Evolutionary conservation across 2,329 filamentous ascomycete species (phyloP), one percentile per base, ranked within the genome.

Genomic region (Aureobasidium sp.): DNA sequence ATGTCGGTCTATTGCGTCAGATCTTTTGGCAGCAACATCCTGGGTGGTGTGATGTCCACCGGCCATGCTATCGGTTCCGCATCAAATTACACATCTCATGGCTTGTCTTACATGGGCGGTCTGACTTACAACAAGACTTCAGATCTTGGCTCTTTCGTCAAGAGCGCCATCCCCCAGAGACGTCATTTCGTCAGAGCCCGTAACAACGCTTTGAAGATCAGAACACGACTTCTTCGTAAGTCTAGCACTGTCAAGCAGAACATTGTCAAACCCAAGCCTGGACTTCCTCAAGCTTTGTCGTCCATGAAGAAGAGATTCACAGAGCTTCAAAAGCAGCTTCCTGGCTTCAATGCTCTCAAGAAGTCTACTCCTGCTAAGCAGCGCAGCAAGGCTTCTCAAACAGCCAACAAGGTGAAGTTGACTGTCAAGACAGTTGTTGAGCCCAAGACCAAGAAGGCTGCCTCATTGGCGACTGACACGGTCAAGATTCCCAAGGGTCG

Each of bases 121-220:
- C 57, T 60, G 17, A 47, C 58, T 9, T 52, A 61, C 47, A 61
- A 61, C 58, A 53, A 49, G 12, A 40, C 58, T n/a, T 61, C 60
- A 7, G 29, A 17, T 3, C 9, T 48, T 24, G 49, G 60, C 17
- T 48, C 60, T 40, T 48, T 61, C 31, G 15, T 61, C 31, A 54
- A 53, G 48, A 61, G 49, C 27, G 31, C 48, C 33, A 33, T 61
- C 15, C 60, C 60, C n/a, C 48, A 40, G 29, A 61, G 33, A 33
- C 42, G 42, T 24, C 48, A 56, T 40, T 61, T 54, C 11, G 8
- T 48, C 40, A 53, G 60, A 40, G 60, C 60, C 39, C 60, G 50
- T 35, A 56, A 35, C 50, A 61, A 61, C 35, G 49, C 60, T 14
- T 50, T 61, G 14, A 61, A 61, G 60, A 53, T 61, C 31, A 47